Evolutionary conservation across 106 monocot species (phyloP), one percentile per base, ranked within the genome.

Genomic region (Acorus calamus): DNA sequence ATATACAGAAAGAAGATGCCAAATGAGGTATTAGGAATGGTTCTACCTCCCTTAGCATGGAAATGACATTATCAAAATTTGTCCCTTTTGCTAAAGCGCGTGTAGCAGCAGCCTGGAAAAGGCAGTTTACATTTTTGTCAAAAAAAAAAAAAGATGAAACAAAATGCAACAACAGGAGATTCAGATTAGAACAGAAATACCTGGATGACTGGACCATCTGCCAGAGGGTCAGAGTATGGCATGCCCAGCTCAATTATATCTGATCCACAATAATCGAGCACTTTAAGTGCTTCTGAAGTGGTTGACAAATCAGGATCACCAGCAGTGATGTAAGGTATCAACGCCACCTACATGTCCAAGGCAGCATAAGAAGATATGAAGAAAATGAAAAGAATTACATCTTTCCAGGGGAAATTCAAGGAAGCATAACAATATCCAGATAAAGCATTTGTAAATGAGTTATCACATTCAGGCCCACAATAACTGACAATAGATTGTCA

Each of bases 181-280:
- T 49, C 13, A 47, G 48, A 47, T 14, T 11, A 4, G 53, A 61
- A 52, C 4, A 44, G 45, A 59, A 11, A 56, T 66, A 84, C 94
- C 94, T 96, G 90, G 49, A 96, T 96, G 56, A 96, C 94, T 13
- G 94, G 87, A 11, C 90, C 94, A 77, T 96, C 94, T 53, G 91
- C 90, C 59, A 96, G 64, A 60, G 94, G 94, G 73, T 96, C 94
- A 52, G 94, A 96, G 64, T 91, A 96, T 4, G 94, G 91, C 54
- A 96, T 58, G 44, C 94, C 94, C 74, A 96, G 70, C 67, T 96
- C 94, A 62, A 91, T 96, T 66, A 96, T 73, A 63, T 91, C 87
- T 42, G 94, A 87, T 51, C 94, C 94, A 69, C 90, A 96, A 60
- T 82, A 77, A 74, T 91, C 87, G 42, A 96, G 84, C 74, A 91